Base-by-base conservation (phyloP, 768 basidiomycete species). In the Termitomyces sp. region DNA sequence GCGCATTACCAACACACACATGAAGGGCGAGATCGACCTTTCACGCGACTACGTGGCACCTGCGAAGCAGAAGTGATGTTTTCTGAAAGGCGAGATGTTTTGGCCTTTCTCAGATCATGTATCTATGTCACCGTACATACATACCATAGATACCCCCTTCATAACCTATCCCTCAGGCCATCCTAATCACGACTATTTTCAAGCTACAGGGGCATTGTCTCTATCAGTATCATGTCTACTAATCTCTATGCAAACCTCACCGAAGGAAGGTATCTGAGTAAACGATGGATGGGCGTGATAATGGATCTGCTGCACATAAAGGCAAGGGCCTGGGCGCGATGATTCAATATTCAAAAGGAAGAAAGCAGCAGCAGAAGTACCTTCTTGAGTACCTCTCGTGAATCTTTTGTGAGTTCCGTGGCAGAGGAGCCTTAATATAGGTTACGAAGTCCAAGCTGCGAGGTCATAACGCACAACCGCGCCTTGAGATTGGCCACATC, bases 1-100 rank as follows among this genome's bases (percentile, higher is more conserved):
- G 55, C 85, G 90, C 65, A 85, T 96, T 64, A 95, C 92, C 39
- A 97, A 96, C 65, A 85, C 88, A 3, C 94, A 96, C 76, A 72
- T 94, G 69, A 90, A 84, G 67, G 89, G 86, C 20, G 85, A 88
- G 65, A 88, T 97, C 75, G 94, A 96, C 72, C 72, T 96, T 51
- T 85, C 87, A 46, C 82, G 82, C 60, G 90, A 93, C 66, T 92
- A 84, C 69, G 71, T 71, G 44, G 70, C 71, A 47, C 73, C 75
- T 45, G 70, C 70, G 24, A 77, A 75, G 63, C 74, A 60, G 26
- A 77, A 76, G 63, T 75, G 48, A 66, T 47, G 13, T 37, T 15
- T 44, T 44, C 18, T 31, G 33, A 49, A 44, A 29, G 52, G 44
- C 53, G 34, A 52, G 36, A 49, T 39, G 33, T 51, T 20, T 41